Evolutionary conservation across 225 moss, liverwort and hornwort genomes (phyloP), one percentile per base, ranked within the genome.

Genomic region (Thuidium tamariscinum): DNA sequence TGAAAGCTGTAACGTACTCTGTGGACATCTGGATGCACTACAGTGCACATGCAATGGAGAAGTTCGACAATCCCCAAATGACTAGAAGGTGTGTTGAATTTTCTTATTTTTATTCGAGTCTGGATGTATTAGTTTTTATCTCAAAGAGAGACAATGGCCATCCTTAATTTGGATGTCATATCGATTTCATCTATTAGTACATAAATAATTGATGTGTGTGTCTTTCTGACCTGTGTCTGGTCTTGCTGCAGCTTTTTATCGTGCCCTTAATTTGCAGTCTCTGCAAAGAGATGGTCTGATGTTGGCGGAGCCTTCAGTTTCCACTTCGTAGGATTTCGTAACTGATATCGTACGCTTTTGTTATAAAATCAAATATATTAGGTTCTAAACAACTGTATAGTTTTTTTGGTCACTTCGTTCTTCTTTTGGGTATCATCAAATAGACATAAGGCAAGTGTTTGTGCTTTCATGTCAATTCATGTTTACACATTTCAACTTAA

Each of bases 11-110:
- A 88, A 91, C 97, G 13, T 99, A 99, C 85, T 99, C 98, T 16
- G 97, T 99, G 91, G 98, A 99, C 89, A 99, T 99, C 55, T 97
- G 98, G 98, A 96, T 99, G 98, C 98, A 99, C 90, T 99, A 96
- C 75, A 92, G 93, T 83, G 83, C 89, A 17, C 89, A 95, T 82
- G 96, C 96, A 51, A 96, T 97, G 94, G 96, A 99, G 93, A 99
- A 95, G 86, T 92, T 95, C 87, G 95, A 96, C 88, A 84, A 92
- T 64, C 92, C 96, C 34, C 91, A 97, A 86, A 86, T 90, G 56
- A 93, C 88, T 14, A 94, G 98, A 90, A 91, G 95, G 96, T 99
- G 93, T 93, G 94, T 82, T 85, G 81, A 55, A 81, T 88, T 89
- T 88, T 91, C 92, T 89, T 87, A 84, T 87, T 92, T 86, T 86